A percentile compares a stretch with the other conserved stretches of the same genome.
Conservation (phyloP, 208 protist species). For the Leishmania lainsoni region DNA sequence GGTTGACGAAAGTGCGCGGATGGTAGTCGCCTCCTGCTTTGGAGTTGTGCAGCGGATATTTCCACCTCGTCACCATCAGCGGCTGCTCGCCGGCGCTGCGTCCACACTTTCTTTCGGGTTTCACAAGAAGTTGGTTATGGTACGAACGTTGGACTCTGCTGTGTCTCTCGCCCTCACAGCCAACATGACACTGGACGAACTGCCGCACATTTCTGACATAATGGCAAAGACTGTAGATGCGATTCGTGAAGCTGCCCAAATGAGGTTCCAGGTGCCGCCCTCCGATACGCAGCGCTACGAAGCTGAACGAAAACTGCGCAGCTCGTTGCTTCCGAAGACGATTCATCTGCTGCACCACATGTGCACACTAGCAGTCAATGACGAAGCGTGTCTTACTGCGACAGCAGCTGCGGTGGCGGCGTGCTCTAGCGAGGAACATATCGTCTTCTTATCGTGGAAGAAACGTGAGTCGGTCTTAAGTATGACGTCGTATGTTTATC, state of each 20-base stretch:
- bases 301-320: conserved; percentile 1
- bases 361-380: not conserved
- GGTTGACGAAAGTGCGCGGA: not conserved
- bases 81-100: not conserved
- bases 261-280: not conserved
- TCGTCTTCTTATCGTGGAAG: not conserved
- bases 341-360: conserved; percentile 10
- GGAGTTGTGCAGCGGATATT: not conserved
- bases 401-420: not conserved
- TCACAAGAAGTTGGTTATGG: not conserved
- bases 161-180: not conserved
- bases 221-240: not conserved
- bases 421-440: conserved; percentile 11
- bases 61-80: not conserved
- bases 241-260: not conserved
- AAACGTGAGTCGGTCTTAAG: not conserved
- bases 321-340: not conserved
- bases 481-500: conserved; percentile 11
- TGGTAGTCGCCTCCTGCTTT: not conserved
- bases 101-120: not conserved
- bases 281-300: not conserved
- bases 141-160: not conserved
- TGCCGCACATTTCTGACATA: not conserved
- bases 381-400: conserved; percentile 1
- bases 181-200: conserved; percentile 5